These are phyloP conservation scores for Aspergillus terreus DNA, from an alignment of 2,329 filamentous ascomycete genomes.

Conservation along the genomic window DNA sequence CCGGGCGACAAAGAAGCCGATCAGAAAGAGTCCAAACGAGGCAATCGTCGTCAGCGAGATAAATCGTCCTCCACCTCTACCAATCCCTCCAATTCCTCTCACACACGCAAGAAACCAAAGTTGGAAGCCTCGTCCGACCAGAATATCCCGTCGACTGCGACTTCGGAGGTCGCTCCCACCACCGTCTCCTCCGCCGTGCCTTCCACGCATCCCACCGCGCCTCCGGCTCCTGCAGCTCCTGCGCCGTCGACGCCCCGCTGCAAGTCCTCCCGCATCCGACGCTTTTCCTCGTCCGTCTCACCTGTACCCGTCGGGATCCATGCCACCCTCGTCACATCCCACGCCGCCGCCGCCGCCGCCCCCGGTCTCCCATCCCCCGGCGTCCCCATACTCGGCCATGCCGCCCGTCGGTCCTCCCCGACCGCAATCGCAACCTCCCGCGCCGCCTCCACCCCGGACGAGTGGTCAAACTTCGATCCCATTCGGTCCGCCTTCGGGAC, in stretches of 20 bases:
- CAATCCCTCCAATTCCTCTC: constrained; percentile 12
- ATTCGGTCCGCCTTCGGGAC: constrained; percentile 67
- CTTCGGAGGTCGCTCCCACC: constrained; percentile 4
- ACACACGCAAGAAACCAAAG: constrained; percentile 48
- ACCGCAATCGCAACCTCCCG: constrained; percentile 42
- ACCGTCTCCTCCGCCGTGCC: constrained; percentile 1
- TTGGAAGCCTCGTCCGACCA: constrained; percentile 27
- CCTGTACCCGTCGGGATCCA: constrained; percentile 13
- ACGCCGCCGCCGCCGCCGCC: constrained; percentile 16
- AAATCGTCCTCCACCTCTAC: constrained; percentile 27
- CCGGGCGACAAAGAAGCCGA: constrained; percentile 22
- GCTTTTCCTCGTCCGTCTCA: constrained; percentile 11
- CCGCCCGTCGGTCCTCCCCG: constrained; percentile 26
- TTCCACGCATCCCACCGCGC: constrained; percentile 12
- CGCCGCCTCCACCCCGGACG: constrained; percentile 50
- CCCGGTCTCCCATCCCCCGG: constrained; percentile 20
- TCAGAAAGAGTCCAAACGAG: constrained; percentile 21
- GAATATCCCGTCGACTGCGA: constrained; percentile 1
- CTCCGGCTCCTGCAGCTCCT: constrained; percentile 12
- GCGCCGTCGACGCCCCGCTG: constrained; percentile 14
- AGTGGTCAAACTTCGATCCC: constrained; percentile 87
- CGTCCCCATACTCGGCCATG: constrained; percentile 18
- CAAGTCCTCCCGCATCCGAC: constrained; percentile 6
- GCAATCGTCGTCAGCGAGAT: constrained; percentile 32
- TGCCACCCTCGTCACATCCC: constrained; percentile 29